Base-by-base conservation (phyloP, 1,284 basidiomycete genomes). In the Papiliotrema terrestris region DNA sequence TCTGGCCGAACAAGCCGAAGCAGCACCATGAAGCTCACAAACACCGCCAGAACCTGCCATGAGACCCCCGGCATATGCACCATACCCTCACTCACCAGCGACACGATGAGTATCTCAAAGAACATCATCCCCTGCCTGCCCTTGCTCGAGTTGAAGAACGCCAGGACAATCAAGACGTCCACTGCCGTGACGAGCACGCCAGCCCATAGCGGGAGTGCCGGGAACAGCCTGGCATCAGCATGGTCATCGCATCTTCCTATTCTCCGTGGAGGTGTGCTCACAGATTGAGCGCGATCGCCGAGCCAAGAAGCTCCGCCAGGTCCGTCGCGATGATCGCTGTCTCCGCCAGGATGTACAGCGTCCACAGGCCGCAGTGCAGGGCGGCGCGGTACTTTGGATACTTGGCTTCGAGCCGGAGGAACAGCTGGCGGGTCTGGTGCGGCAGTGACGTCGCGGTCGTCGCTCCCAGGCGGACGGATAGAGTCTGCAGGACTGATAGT, bases 11-110 rank as follows among this genome's bases (percentile, higher is more conserved):
- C 83, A 68, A 83, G 84, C 29, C 86, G 81, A 47, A 95, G 84
- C 56, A 97, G 83, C 44, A 92, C 79, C 44, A 84, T 81, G 80
- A 96, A 92, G 70, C 88, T 91, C 17, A 88, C 79, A 25, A 95
- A 80, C 0, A 94, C 89, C 1, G 84, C 82, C 20, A 93, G 66
- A 11, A 93, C 88, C 88, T 90, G 51, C 20, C 14, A 2, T 35
- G 36, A 55, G 32, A 3, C 48, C 46, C 48, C 44, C 36, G 2
- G 2, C 29, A 29, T 39, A 11, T 15, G 20, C 42, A 36, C 6
- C 14, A 19, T 20, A 19, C 9, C 4, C 11, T 69, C 19, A 56
- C 80, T 55, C 53, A 83, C 84, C 60, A 89, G 71, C 4, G 75
- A 69, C n/a, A 83, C 82, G 37, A 89, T 86, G 54, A 87, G 63